Evolutionary conservation across 2,329 filamentous ascomycete genomes (phyloP), one percentile per base, ranked within the genome.

Genomic region (Coniella lustricola): DNA sequence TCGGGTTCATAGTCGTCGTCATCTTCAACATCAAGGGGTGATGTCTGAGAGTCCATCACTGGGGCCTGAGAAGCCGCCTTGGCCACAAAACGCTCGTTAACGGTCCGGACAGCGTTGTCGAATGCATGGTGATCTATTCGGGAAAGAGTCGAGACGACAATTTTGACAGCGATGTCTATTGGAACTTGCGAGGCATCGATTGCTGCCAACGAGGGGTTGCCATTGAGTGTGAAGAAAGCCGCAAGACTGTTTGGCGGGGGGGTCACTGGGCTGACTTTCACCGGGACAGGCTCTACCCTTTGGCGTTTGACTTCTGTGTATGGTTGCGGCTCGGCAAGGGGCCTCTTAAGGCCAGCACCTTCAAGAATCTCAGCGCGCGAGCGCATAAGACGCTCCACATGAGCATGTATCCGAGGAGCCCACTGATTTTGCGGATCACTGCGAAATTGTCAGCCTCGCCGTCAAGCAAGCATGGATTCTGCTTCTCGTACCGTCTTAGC

Each of bases 1-100:
- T 94, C 87, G 0, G 91, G 90, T 59, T 96, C 91, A 60, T 96
- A 96, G 58, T 95, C 65, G 55, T 95, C 89, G 17, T 95, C 90
- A 36, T 95, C 90, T 7, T 85, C 82, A 3, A 87, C 82, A 21
- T 77, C 80, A 2, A 84, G 64, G 1, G 77, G 77, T 13, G 77
- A 72, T 2, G 79, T 83, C 46, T 80, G 76, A 7, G 79, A 71
- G 53, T 80, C 79, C 22, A 79, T 54, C 7, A 66, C 67, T 1
- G 69, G 65, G n/a, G 67, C 59, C n/a, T 69, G 70, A 4, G 69
- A 65, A 29, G 65, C 69, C 25, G 71, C 68, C 32, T 79, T 64
- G 9, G 68, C 60, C 2, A 66, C 61, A 20, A 76, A 64, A 46
- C 81, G 74, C 43, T 68, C 67, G 32, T 75, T 74, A 16, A 84